Evolutionary conservation across 768 basidiomycete genomes (phyloP).

Genomic region (Boletus sp.): DNA sequence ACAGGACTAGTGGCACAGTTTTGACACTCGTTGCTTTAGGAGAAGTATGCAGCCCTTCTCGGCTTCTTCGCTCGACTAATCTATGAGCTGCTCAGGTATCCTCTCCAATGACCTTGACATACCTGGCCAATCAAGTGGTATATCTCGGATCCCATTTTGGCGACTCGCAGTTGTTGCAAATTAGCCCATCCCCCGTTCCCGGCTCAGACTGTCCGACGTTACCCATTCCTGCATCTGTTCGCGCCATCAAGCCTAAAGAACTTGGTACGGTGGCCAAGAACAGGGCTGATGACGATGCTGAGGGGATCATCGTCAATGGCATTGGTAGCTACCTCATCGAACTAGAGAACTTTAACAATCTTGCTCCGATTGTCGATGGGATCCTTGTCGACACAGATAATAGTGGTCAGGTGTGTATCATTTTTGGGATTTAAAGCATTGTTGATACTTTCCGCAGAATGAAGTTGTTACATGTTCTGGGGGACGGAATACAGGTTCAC

Average conservation of each 20-base stretch:
- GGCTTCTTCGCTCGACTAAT: conserved; percentile 5
- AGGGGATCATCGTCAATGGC: conserved; percentile 49
- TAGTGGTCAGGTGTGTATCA: conserved; percentile 57
- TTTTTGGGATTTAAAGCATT: not conserved
- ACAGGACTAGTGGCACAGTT: conserved; percentile 34
- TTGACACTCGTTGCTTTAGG: conserved; percentile 66
- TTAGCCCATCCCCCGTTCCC: conserved; percentile 46
- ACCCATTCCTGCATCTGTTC: conserved; percentile 48
- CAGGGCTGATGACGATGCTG: conserved; percentile 19
- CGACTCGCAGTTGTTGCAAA: conserved; percentile 71
- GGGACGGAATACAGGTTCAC: conserved; percentile 66
- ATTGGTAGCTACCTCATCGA: conserved; percentile 58
- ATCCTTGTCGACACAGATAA: conserved; percentile 69
- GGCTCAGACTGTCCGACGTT: conserved; percentile 43
- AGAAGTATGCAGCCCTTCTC: conserved; percentile 45
- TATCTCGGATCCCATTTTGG: conserved; percentile 82
- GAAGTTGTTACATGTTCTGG: conserved; percentile 88
- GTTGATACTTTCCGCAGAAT: conserved; percentile 38
- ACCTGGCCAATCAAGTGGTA: conserved; percentile 64
- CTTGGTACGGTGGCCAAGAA: conserved; percentile 41
- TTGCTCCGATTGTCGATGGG: conserved; percentile 83
- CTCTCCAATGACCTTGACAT: conserved; percentile 65
- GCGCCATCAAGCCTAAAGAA: conserved; percentile 36
- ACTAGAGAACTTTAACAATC: conserved; percentile 64
- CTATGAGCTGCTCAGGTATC: conserved; percentile 48